Conservation (phyloP, 2,329 filamentous ascomycete species). For the Fusarium hostae region DNA sequence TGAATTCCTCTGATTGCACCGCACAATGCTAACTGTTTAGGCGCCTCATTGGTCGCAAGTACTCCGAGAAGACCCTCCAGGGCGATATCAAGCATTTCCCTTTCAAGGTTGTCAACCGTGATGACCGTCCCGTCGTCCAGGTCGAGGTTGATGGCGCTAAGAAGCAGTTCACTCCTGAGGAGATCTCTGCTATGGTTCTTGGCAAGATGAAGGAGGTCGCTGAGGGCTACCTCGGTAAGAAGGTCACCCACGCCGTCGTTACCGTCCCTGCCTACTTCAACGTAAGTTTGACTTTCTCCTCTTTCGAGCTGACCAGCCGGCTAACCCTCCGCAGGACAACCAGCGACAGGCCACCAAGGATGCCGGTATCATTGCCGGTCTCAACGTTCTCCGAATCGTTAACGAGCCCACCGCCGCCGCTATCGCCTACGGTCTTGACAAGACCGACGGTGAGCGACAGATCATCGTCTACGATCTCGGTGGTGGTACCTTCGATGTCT, state of each 20-base stretch:
- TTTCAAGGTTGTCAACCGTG: constrained; percentile 91
- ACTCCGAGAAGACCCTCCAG: constrained; percentile 86
- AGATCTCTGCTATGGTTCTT: constrained; percentile 83
- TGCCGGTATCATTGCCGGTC: constrained; percentile 88
- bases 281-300: constrained; percentile 47
- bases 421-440: constrained; percentile 93
- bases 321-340: constrained; percentile 69
- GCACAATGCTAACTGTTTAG: constrained; percentile 54
- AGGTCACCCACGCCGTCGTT: constrained; percentile 88
- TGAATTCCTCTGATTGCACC: background rate
- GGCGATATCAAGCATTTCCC: constrained; percentile 98
- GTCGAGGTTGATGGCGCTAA: constrained; percentile 73
- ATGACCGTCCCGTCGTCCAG: constrained; percentile 87
- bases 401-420: constrained; percentile 97
- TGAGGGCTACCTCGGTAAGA: constrained; percentile 82
- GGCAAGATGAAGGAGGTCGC: constrained; percentile 88
- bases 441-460: constrained; percentile 84
- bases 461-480: constrained; percentile 94
- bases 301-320: background rate
- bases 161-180: constrained; percentile 83
- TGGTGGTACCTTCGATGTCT: constrained; percentile 95
- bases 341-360: constrained; percentile 98
- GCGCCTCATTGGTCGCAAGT: constrained; percentile 88
- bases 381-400: constrained; percentile 95
- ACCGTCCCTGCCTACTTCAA: constrained; percentile 99